These are phyloP conservation scores for Botrytis fabae DNA, from an alignment of 2,329 filamentous ascomycete genomes.

Conservation along the genomic window DNA sequence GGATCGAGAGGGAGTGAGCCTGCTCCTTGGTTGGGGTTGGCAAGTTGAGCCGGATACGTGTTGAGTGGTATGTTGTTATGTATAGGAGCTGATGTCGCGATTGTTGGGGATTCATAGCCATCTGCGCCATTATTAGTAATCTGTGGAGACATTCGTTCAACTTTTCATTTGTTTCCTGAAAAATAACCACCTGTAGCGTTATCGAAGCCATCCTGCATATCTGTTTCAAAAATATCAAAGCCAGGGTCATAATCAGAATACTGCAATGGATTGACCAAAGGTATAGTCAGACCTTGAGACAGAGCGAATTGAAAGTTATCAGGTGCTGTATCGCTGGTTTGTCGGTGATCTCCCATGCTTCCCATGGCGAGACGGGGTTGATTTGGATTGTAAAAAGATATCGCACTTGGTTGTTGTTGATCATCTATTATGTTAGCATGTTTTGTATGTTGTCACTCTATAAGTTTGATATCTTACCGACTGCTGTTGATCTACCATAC, in stretches of 20 bases:
- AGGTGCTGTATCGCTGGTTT: not conserved
- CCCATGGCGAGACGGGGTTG: not conserved
- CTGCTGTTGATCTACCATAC: accelerated
- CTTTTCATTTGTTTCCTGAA: not conserved
- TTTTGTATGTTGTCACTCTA: not conserved
- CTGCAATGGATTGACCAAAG: no score
- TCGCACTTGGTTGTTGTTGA: not conserved
- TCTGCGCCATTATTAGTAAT: not conserved
- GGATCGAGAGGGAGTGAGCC: accelerated
- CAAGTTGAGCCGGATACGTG: accelerated
- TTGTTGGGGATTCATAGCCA: not conserved
- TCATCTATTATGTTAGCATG: not conserved
- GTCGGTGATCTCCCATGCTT: not conserved
- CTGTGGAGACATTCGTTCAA: not conserved
- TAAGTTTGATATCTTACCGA: not conserved
- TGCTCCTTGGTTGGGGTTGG: not conserved
- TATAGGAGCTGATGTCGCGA: not conserved
- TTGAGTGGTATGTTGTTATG: not conserved
- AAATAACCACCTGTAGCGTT: not conserved
- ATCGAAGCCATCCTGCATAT: not conserved
- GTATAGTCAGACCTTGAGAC: accelerated
- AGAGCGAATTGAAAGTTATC: not conserved
- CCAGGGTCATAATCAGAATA: not conserved
- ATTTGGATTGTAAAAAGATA: not conserved
- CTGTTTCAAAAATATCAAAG: not conserved